phyloP scores from a whole-genome alignment of 371 early-diverging fungal genomes.

The Paraphysoderma sedebokerense region DNA sequence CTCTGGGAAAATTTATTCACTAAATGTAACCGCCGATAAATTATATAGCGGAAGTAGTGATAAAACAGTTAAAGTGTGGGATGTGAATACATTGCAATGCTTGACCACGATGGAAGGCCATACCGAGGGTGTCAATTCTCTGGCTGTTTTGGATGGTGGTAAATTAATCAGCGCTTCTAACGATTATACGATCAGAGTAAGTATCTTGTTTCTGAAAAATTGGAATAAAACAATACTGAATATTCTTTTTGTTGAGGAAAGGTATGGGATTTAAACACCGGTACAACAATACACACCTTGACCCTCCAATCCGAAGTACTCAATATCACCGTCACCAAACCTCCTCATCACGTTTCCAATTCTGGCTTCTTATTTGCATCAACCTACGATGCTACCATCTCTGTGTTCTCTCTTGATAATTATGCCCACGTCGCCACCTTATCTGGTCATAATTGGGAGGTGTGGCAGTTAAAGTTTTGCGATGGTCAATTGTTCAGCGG shows the following conservation, averaged over 20 bases:
- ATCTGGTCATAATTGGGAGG: conserved; percentile 48
- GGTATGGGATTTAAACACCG: conserved; percentile 39
- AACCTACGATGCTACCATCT: conserved; percentile 40
- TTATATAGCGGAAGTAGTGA: conserved; percentile 3
- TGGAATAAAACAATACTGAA: background rate
- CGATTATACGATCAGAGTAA: conserved; percentile 33
- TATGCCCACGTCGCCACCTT: conserved; percentile 18
- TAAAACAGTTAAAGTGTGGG: conserved; percentile 21
- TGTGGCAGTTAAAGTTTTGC: conserved; percentile 39
- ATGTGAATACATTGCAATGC: conserved; percentile 27
- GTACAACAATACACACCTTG: conserved; percentile 21
- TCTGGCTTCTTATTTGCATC: conserved; percentile 34
- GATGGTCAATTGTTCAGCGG: conserved; percentile 38
- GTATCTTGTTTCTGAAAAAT: background rate
- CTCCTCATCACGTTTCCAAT: too few relatives aligned
- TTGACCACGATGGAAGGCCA: conserved; percentile 37
- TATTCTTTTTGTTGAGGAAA: conserved; percentile 4
- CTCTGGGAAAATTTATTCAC: conserved; percentile 35
- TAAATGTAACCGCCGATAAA: conserved; percentile 13
- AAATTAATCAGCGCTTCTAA: conserved; percentile 29
- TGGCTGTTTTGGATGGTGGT: conserved; percentile 16
- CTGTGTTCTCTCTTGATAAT: conserved; percentile 19
- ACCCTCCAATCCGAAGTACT: conserved; percentile 29
- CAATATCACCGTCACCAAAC: conserved; percentile 25
- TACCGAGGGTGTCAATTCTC: conserved; percentile 33